Evolutionary conservation across 176 grass and related monocot genomes (phyloP).

Genomic region (Dactylis glomerata): DNA sequence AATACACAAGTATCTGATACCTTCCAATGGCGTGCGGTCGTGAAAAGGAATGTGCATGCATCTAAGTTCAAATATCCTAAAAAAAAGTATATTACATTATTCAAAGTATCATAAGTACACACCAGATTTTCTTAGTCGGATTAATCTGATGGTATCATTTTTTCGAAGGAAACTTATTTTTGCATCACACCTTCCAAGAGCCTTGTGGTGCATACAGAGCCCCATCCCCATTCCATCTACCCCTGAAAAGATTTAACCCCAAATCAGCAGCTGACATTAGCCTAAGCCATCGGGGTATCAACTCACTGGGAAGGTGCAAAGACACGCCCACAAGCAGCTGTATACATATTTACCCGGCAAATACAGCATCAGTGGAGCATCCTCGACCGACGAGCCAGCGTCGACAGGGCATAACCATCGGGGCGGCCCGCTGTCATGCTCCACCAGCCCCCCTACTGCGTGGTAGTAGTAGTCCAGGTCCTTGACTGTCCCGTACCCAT

Average conservation of each 20-base stretch:
- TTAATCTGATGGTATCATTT: neutral
- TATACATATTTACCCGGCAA: conserved; percentile 44
- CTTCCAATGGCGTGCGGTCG: conserved; percentile 65
- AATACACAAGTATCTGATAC: conserved; percentile 18
- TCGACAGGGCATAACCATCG: conserved; percentile 53
- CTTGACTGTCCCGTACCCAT: conserved; percentile 44
- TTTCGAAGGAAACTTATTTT: neutral
- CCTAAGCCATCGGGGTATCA: neutral
- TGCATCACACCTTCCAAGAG: conserved; percentile 55
- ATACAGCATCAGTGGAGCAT: conserved; percentile 62
- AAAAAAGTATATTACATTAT: neutral
- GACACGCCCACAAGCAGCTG: neutral
- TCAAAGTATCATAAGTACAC: neutral
- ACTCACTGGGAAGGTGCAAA: neutral
- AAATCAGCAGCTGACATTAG: neutral
- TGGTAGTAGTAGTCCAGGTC: conserved; percentile 43
- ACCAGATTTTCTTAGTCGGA: neutral
- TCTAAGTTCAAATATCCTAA: conserved; percentile 69
- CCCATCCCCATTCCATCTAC: conserved; percentile 61
- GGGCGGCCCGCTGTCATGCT: conserved; percentile 48
- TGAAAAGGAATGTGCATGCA: conserved; percentile 69
- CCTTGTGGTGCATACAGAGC: conserved; percentile 79
- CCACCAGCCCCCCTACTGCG: conserved; percentile 30
- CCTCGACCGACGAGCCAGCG: neutral
- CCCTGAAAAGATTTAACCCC: conserved; percentile 19